A percentile compares a stretch with the other conserved stretches of the same genome.
These are phyloP conservation scores for Leccinum disarticulatum DNA, from an alignment of 768 basidiomycete species.

Conservation along the genomic window DNA sequence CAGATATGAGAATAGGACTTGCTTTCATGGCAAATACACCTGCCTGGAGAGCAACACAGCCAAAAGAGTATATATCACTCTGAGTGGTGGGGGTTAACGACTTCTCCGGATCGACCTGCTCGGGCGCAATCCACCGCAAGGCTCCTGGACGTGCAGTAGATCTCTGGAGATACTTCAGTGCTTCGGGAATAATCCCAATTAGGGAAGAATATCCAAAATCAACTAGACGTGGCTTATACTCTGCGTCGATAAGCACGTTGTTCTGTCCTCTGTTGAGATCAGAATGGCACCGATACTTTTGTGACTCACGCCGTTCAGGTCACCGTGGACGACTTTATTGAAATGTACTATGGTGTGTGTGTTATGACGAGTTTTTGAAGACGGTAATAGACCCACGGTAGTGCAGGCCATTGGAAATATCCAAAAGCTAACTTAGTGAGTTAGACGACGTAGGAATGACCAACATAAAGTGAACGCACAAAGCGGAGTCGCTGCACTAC, in stretches of 20 bases:
- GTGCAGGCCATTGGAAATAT: too few relatives aligned
- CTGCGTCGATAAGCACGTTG: constrained; percentile 3
- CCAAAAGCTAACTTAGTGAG: too few relatives aligned
- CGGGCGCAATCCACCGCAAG: not conserved
- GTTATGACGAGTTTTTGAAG: too few relatives aligned
- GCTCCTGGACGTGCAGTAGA: not conserved
- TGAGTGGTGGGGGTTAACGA: not conserved
- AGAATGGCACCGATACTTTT: not conserved
- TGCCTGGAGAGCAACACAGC: not conserved
- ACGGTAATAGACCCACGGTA: too few relatives aligned
- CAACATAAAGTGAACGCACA: too few relatives aligned
- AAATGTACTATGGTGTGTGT: too few relatives aligned
- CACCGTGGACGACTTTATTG: not conserved
- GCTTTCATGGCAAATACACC: not conserved
- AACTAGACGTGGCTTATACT: too few relatives aligned
- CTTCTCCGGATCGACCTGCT: not conserved
- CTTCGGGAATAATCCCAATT: not conserved
- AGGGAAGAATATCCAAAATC: not conserved
- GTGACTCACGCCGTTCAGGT: not conserved
- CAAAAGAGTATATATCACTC: not conserved
- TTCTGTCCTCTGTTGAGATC: not conserved
- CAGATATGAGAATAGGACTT: not conserved
- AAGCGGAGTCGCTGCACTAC: too few relatives aligned
- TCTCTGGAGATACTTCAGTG: not conserved
- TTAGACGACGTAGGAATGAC: too few relatives aligned